phyloP scores from a whole-genome alignment of 2,329 filamentous ascomycete species.

The Chrysoporthe deuterocubensis region DNA sequence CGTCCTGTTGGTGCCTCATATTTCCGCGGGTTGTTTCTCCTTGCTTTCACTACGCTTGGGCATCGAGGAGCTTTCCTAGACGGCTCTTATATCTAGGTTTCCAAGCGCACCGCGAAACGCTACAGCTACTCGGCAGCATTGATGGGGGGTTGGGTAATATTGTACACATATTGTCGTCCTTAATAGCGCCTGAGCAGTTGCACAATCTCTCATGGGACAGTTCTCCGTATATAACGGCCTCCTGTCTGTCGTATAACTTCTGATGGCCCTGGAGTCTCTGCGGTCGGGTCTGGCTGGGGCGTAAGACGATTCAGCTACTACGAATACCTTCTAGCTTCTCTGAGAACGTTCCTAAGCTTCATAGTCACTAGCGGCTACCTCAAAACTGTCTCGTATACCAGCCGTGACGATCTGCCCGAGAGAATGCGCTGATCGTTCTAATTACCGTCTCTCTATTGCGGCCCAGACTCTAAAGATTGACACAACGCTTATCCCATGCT shows the following conservation, averaged over 20 bases:
- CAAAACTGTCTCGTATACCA: neutral
- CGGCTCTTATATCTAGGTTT: no score
- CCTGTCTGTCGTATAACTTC: no score
- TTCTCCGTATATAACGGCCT: no score
- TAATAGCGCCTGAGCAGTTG: no score
- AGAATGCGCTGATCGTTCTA: neutral
- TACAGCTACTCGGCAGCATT: neutral
- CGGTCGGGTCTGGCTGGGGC: neutral
- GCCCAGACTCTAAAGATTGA: neutral
- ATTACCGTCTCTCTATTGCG: neutral
- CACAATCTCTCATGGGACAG: no score
- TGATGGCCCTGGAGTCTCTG: no score
- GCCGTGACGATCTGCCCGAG: no score
- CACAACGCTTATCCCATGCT: constrained; percentile 8
- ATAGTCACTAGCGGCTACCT: neutral
- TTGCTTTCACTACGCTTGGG: no score
- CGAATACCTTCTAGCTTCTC: neutral
- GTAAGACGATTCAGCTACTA: neutral
- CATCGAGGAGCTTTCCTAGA: no score
- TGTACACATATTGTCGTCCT: neutral
- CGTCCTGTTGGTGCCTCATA: no score
- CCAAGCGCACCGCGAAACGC: neutral
- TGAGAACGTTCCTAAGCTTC: neutral
- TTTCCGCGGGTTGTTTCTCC: no score
- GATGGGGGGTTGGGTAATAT: neutral